Evolutionary conservation across 345 rosid genomes (phyloP).

Genomic region (Salix koriyanagi): DNA sequence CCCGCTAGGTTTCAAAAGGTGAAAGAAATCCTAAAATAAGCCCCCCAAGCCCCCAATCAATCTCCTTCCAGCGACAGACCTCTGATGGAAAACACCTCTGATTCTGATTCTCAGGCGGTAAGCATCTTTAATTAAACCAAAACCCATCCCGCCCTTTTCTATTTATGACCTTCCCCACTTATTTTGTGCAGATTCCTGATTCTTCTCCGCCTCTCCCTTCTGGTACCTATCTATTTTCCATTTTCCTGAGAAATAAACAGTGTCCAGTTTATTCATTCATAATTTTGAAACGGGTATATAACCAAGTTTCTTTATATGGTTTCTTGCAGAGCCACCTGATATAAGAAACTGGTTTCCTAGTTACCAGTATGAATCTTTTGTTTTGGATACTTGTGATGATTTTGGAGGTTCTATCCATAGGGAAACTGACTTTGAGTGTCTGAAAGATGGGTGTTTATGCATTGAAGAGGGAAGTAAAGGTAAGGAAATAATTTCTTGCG

Average conservation of each 20-base stretch:
- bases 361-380: constrained; percentile 51
- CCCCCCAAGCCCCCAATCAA: neutral
- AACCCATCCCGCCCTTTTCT: neutral
- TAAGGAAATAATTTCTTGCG: neutral
- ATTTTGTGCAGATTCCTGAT: constrained; percentile 7
- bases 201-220: constrained; percentile 20
- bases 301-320: neutral
- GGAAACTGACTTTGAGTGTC: neutral
- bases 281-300: neutral
- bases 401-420: constrained; percentile 12
- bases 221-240: constrained; percentile 15
- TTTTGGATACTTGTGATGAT: constrained; percentile 27
- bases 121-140: neutral
- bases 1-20: too few relatives aligned
- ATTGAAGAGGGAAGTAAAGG: neutral
- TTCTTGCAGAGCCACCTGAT: constrained; percentile 54
- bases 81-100: neutral
- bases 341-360: constrained; percentile 59
- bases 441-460: neutral
- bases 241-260: neutral
- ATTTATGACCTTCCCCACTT: neutral
- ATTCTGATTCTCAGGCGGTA: neutral
- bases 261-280: neutral
- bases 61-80: too few relatives aligned
- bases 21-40: neutral